Conservation (phyloP, 176 grass and related monocot genomes). For the Chrysopogon serrulatus region DNA sequence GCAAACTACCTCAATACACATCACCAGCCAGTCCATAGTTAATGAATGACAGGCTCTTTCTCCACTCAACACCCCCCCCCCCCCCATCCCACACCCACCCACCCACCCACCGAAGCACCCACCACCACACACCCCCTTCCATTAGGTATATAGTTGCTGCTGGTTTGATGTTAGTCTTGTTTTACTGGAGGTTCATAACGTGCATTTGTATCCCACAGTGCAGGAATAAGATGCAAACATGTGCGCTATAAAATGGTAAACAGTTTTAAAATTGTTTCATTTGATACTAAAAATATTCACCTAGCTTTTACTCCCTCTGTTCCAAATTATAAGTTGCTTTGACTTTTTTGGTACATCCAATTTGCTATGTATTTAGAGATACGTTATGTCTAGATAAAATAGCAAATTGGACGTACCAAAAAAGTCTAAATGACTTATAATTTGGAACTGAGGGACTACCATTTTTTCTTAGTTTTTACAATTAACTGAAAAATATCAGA, state of each 20-base stretch:
- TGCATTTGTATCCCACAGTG: neutral
- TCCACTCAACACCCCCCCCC: neutral
- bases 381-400: too few relatives aligned
- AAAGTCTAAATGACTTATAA: too few relatives aligned
- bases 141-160: neutral
- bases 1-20: neutral
- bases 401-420: too few relatives aligned
- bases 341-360: too few relatives aligned
- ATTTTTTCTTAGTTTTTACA: neutral
- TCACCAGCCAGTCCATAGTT: neutral
- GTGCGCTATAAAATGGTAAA: neutral
- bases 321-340: too few relatives aligned
- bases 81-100: too few relatives aligned
- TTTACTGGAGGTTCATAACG: neutral
- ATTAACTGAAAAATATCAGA: neutral
- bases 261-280: neutral
- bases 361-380: too few relatives aligned
- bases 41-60: neutral
- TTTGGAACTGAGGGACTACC: too few relatives aligned
- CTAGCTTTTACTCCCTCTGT: neutral
- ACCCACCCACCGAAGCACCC: too few relatives aligned
- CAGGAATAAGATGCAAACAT: constrained; percentile 10
- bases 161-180: neutral
- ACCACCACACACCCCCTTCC: neutral
- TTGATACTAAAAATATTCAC: neutral